Conservation (phyloP, 129 eudicot genomes). For the Tagetes patula region DNA sequence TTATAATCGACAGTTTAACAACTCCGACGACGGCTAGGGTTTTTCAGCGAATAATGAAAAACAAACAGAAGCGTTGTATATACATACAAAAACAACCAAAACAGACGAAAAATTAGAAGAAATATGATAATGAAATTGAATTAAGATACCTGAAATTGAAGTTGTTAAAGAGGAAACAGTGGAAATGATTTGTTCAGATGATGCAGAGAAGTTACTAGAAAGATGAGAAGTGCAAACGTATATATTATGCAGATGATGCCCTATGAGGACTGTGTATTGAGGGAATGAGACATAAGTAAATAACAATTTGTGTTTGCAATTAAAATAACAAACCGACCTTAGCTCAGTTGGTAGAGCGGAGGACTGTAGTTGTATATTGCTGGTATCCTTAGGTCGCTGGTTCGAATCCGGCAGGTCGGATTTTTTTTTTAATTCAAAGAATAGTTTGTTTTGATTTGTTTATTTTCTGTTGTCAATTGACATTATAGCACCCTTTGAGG, state of each 20-base stretch:
- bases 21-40: background rate
- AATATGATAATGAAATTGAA: background rate
- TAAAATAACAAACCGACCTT: constrained; percentile 40
- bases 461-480: too few relatives aligned
- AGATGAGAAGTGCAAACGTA: constrained; percentile 26
- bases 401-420: constrained; percentile 68
- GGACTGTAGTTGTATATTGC: constrained; percentile 48
- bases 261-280: background rate
- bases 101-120: constrained; percentile 8
- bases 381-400: constrained; percentile 62
- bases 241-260: constrained; percentile 9
- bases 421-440: too few relatives aligned
- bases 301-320: rapidly evolving
- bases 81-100: constrained; percentile 4
- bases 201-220: constrained; percentile 29
- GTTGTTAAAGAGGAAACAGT: constrained; percentile 12
- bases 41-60: constrained; percentile 8
- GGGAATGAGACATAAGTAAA: background rate
- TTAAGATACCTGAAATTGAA: constrained; percentile 25
- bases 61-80: background rate
- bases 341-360: constrained; percentile 92
- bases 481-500: too few relatives aligned
- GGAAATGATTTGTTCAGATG: background rate
- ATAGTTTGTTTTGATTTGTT: too few relatives aligned
- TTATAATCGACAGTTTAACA: constrained; percentile 5